These are phyloP conservation scores for Sugiyamaella boreocaroliniensis DNA, from an alignment of 805 yeast species.

Conservation along the genomic window DNA sequence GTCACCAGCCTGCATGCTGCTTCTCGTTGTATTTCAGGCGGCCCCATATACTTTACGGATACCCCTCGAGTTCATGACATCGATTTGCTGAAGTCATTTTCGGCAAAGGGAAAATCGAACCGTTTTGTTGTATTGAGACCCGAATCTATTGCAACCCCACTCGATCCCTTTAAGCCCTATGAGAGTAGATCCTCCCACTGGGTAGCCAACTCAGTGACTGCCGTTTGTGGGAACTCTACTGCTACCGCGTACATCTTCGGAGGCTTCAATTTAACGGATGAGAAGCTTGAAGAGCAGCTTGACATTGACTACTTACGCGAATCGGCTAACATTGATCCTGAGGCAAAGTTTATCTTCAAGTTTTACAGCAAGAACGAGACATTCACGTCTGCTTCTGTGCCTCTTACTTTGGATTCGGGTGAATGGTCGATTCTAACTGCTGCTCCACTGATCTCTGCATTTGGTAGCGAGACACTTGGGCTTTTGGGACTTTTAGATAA, in stretches of 20 bases:
- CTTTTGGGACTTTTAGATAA: conserved; percentile 15
- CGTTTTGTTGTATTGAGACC: conserved; percentile 10
- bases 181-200: conserved; percentile 9
- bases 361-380: background rate
- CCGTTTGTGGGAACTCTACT: background rate
- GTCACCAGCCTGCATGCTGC: conserved; percentile 25
- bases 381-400: background rate
- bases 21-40: conserved; percentile 27
- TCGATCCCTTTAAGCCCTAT: conserved; percentile 15
- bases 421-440: conserved; percentile 19
- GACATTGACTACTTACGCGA: background rate
- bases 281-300: background rate
- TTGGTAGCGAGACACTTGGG: conserved; percentile 1
- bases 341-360: background rate
- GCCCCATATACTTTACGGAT: conserved; percentile 29
- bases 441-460: background rate
- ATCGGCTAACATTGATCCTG: background rate
- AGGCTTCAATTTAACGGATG: conserved; percentile 3
- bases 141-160: conserved; percentile 10
- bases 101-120: conserved; percentile 5
- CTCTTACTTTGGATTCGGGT: conserved; percentile 7
- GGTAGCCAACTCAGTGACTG: conserved; percentile 4
- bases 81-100: conserved; percentile 12
- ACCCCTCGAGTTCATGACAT: conserved; percentile 20
- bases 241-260: background rate